phyloP scores from a whole-genome alignment of 345 rosid genomes.

The Lumnitzera racemosa region DNA sequence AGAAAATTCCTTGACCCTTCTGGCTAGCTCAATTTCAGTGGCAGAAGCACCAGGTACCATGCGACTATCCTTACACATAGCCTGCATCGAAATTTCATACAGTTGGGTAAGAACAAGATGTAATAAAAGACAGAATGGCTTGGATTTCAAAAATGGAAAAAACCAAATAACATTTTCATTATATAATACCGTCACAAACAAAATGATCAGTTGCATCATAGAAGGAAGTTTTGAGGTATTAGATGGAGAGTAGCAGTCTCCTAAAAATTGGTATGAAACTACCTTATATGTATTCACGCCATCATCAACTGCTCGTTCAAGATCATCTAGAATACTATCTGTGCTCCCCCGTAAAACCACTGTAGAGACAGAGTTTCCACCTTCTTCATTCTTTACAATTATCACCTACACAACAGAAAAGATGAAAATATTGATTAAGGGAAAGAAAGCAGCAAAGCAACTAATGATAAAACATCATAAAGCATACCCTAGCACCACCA shows the following conservation, averaged over 20 bases:
- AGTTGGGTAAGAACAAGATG: neutral
- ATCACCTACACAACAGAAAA: conserved; percentile 49
- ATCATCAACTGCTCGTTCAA: conserved; percentile 99
- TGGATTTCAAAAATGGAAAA: neutral
- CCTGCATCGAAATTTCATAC: conserved; percentile 28
- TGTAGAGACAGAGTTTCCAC: conserved; percentile 83
- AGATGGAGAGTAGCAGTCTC: neutral
- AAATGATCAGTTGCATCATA: neutral
- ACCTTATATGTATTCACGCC: conserved; percentile 99
- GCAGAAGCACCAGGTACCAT: conserved; percentile 93
- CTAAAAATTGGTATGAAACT: conserved; percentile 9
- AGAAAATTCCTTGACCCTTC: conserved; percentile 86
- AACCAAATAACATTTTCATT: neutral
- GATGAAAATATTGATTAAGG: neutral
- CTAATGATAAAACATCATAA: neutral
- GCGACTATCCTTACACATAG: conserved; percentile 98
- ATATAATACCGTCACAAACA: neutral
- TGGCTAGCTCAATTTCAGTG: conserved; percentile 92
- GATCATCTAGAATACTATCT: conserved; percentile 91
- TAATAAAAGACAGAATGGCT: neutral
- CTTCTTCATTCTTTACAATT: conserved; percentile 80
- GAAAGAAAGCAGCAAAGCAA: neutral
- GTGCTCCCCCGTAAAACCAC: conserved; percentile 96
- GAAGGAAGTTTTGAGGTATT: no score
- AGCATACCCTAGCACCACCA: conserved; percentile 89